These are phyloP conservation scores for Lasiodiplodia gonubiensis DNA, from an alignment of 2,329 filamentous ascomycete species.

Conservation along the genomic window DNA sequence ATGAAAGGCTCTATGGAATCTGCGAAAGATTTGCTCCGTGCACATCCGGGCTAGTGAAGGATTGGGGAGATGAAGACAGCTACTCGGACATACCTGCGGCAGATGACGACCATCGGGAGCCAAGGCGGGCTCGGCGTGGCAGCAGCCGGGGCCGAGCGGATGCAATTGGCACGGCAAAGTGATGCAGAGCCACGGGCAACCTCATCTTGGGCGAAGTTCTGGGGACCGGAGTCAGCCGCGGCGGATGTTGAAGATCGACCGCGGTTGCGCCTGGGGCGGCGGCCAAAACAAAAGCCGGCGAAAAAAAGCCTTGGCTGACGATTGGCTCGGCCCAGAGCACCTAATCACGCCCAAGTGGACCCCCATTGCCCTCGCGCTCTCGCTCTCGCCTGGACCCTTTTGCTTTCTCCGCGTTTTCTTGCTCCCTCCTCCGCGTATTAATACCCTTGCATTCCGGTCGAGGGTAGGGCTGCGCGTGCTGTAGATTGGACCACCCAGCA, in stretches of 20 bases:
- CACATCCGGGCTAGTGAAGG: background rate
- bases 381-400: background rate
- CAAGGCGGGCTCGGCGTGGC: background rate
- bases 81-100: slow-evolving; percentile 5
- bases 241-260: slow-evolving; percentile 14
- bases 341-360: background rate
- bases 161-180: slow-evolving; percentile 6
- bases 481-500: slow-evolving; percentile 10
- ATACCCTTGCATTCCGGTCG: background rate
- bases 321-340: slow-evolving; percentile 11
- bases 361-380: background rate
- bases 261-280: slow-evolving; percentile 12
- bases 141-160: slow-evolving; percentile 1
- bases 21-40: too few species aligned
- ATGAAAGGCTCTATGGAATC: too few species aligned
- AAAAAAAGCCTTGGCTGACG: slow-evolving; percentile 28
- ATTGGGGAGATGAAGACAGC: background rate
- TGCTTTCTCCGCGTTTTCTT: slow-evolving; percentile 15
- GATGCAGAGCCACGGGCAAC: slow-evolving; percentile 20
- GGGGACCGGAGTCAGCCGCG: slow-evolving; percentile 17
- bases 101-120: slow-evolving; percentile 22
- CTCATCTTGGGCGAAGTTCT: slow-evolving; percentile 13
- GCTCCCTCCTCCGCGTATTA: background rate
- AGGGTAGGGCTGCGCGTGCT: slow-evolving; percentile 1
- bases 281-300: slow-evolving; percentile 21